These are phyloP conservation scores for Hypoxylon rubiginosum DNA, from an alignment of 2,329 filamentous ascomycete species.

Conservation along the genomic window DNA sequence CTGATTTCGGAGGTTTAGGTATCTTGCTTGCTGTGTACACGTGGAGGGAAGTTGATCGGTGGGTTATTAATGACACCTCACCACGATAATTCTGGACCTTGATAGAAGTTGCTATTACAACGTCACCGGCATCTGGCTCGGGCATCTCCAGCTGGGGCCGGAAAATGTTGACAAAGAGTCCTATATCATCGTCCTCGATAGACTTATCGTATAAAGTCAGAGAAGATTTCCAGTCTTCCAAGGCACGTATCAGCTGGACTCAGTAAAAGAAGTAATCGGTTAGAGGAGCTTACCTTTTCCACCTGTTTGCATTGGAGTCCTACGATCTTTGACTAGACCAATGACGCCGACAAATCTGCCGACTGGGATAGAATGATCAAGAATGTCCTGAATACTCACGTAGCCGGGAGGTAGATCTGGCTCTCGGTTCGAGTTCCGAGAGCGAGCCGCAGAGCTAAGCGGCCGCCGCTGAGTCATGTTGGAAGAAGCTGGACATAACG, in stretches of 20 bases:
- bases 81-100: conserved; percentile 61
- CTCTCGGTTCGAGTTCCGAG: conserved; percentile 19
- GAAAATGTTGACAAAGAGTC: conserved; percentile 72
- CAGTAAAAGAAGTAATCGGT: conserved; percentile 11
- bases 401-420: conserved; percentile 55
- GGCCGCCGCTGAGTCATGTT: conserved; percentile 39
- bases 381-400: conserved; percentile 56
- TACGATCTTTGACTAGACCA: conserved; percentile 77
- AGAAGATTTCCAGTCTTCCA: conserved; percentile 70
- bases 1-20: conserved; percentile 56
- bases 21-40: conserved; percentile 60
- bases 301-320: conserved; percentile 64
- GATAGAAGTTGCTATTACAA: conserved; percentile 72
- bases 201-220: conserved; percentile 73
- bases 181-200: conserved; percentile 58
- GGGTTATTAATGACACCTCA: conserved; percentile 60
- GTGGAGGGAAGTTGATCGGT: conserved; percentile 58
- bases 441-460: conserved; percentile 29
- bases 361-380: conserved; percentile 55
- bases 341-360: conserved; percentile 68
- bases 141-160: conserved; percentile 64
- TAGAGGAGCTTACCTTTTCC: conserved; percentile 61
- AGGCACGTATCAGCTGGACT: conserved; percentile 20
- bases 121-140: conserved; percentile 65
- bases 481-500: conserved; percentile 17